Percentiles rank a stretch among this genome's conserved stretches.
Evolutionary conservation across 768 basidiomycete genomes (phyloP).

Genomic region (Leccinum truebloodii): DNA sequence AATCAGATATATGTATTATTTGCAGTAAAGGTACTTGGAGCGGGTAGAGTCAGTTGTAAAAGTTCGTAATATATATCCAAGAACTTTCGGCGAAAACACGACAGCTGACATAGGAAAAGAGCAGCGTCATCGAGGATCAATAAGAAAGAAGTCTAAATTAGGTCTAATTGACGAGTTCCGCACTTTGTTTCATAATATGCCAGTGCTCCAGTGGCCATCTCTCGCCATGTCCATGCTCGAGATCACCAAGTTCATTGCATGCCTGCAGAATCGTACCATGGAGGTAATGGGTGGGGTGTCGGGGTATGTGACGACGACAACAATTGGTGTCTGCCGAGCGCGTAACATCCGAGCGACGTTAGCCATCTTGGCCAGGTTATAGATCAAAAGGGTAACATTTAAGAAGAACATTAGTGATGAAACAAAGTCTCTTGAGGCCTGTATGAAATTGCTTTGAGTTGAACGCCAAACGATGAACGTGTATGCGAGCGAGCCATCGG

Average conservation of each 20-base stretch:
- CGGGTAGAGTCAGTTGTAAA: slow-evolving; percentile 9
- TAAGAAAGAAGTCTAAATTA: slow-evolving; percentile 11
- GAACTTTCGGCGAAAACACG: slow-evolving; percentile 9
- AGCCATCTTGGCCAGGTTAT: too few species aligned
- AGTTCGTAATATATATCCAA: slow-evolving; percentile 29
- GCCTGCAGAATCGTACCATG: slow-evolving; percentile 84
- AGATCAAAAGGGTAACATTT: too few species aligned
- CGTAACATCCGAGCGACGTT: too few species aligned
- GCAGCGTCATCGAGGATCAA: slow-evolving; percentile 3
- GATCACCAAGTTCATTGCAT: slow-evolving; percentile 91
- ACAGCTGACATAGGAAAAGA: slow-evolving; percentile 1
- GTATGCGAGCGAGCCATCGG: too few species aligned
- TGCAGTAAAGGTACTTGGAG: slow-evolving; percentile 22
- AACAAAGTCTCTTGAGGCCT: too few species aligned
- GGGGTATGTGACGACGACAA: slow-evolving; percentile 33
- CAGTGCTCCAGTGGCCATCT: slow-evolving; percentile 69
- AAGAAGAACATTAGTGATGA: too few species aligned
- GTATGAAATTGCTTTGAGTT: too few species aligned
- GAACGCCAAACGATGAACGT: too few species aligned
- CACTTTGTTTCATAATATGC: slow-evolving; percentile 66
- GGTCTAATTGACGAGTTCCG: slow-evolving; percentile 62
- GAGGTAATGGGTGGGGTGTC: slow-evolving; percentile 88
- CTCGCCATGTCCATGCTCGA: slow-evolving; percentile 76
- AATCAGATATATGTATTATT: slow-evolving; percentile 25
- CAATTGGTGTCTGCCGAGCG: too few species aligned